Evolutionary conservation across 2,329 filamentous ascomycete genomes (phyloP), one percentile per base, ranked within the genome.

Genomic region (Aspergillus thermomutatus): DNA sequence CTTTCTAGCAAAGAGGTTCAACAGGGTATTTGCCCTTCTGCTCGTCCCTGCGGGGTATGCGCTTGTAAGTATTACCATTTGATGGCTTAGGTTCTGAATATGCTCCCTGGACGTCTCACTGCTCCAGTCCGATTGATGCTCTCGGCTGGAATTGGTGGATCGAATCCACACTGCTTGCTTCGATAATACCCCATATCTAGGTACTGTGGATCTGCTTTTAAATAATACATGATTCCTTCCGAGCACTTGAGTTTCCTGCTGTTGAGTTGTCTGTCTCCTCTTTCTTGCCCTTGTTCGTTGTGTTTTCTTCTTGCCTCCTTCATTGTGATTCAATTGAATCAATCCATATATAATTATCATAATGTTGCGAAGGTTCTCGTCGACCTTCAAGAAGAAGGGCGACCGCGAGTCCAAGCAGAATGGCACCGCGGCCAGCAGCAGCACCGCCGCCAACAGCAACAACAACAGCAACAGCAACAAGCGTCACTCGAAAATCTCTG

Each of bases 281-380:
- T 23, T 50, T 21, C n/a, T 37, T 25, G 2, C n/a, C 10, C 46
- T 17, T 21, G 19, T 26, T 40, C 4, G 19, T 14, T 34, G 19
- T 50, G 5, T n/a, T 26, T 34, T 28, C n/a, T 50, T 49, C n/a
- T 23, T 45, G 37, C 46, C 26, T 49, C 52, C 40, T 34, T 54
- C 49, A 25, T 14, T 41, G 17, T 49, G 31, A 7, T 37, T 37
- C 31, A 17, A 5, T 50, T 49, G 48, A 37, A 10, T 34, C 31
- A n/a, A 52, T 37, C 21, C 21, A 37, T n/a, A 56, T 50, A 58
- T 21, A 21, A 11, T 21, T 6, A 55, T 67, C 61, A 72, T 65
- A 48, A 76, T 75, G 72, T 69, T 77, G 60, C 72, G 72, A 55
- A 70, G 72, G 61, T 64, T 76, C 54, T 77, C 75, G 40, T 70